phyloP scores from a whole-genome alignment of 345 rosid genomes.

The Cardiospermum halicacabum region DNA sequence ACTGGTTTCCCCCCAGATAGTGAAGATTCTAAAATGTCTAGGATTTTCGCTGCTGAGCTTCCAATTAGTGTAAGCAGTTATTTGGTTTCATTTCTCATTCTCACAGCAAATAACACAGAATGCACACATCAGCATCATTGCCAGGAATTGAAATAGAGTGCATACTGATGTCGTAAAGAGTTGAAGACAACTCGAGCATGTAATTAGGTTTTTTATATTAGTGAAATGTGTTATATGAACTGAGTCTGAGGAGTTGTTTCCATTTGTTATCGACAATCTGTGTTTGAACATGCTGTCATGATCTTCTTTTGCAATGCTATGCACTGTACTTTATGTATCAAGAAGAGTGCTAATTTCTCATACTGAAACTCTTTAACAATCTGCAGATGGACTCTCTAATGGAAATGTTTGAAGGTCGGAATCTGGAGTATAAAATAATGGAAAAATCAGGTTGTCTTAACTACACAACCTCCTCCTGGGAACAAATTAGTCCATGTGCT shows the following conservation, averaged over 20 bases:
- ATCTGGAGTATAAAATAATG: slow-evolving; percentile 61
- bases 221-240: background rate
- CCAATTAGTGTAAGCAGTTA: slow-evolving; percentile 48
- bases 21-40: slow-evolving; percentile 48
- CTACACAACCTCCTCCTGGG: slow-evolving; percentile 62
- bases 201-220: background rate
- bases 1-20: slow-evolving; percentile 21
- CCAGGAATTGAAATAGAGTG: background rate
- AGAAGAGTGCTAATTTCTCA: background rate
- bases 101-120: background rate
- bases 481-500: slow-evolving; percentile 35
- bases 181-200: background rate
- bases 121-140: background rate
- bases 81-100: background rate
- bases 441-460: slow-evolving; percentile 71
- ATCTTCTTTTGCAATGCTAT: background rate
- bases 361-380: slow-evolving; percentile 9
- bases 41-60: slow-evolving; percentile 50
- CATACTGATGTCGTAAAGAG: background rate
- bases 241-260: no score
- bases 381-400: slow-evolving; percentile 54
- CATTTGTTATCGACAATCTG: background rate
- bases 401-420: slow-evolving; percentile 71
- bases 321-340: background rate
- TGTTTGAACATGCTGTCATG: background rate